Evolutionary conservation across 805 yeast species (phyloP).

Genomic region (Cyberlindnera samutprakarnensis): DNA sequence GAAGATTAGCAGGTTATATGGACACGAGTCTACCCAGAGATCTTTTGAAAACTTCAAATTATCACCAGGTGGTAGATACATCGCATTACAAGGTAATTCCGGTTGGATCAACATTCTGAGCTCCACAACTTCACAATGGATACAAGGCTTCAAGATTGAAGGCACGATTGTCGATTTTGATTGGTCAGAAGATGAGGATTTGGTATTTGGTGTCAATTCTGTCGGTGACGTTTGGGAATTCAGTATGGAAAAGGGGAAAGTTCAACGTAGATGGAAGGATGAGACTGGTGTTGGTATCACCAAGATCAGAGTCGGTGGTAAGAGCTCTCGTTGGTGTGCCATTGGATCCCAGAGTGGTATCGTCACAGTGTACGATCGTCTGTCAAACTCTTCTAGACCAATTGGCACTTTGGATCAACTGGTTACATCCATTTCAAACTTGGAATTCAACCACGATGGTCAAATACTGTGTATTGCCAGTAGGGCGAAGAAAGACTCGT

Average conservation of each 20-base stretch:
- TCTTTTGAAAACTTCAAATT: slow-evolving; percentile 82
- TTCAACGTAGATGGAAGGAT: slow-evolving; percentile 73
- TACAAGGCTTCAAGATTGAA: slow-evolving; percentile 81
- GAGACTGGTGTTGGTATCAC: slow-evolving; percentile 83
- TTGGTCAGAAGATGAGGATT: slow-evolving; percentile 42
- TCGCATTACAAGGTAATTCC: slow-evolving; percentile 74
- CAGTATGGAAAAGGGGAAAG: slow-evolving; percentile 40
- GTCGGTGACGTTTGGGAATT: slow-evolving; percentile 92
- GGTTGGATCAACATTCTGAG: slow-evolving; percentile 88
- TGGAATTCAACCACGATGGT: slow-evolving; percentile 79
- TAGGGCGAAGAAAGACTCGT: slow-evolving; percentile 76
- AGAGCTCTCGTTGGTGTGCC: slow-evolving; percentile 72
- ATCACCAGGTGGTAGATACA: slow-evolving; percentile 59
- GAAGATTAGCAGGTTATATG: slow-evolving; percentile 83
- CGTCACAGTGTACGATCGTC: slow-evolving; percentile 75
- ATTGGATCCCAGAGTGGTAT: slow-evolving; percentile 85
- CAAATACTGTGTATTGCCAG: slow-evolving; percentile 84
- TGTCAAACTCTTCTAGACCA: slow-evolving; percentile 39
- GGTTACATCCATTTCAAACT: slow-evolving; percentile 68
- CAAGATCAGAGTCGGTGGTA: slow-evolving; percentile 63
- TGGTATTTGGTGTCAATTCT: slow-evolving; percentile 55
- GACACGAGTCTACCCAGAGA: slow-evolving; percentile 78
- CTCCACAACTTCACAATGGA: slow-evolving; percentile 77
- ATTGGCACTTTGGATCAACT: slow-evolving; percentile 65
- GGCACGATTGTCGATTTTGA: slow-evolving; percentile 80